Evolutionary conservation across 805 yeast species (phyloP).

Genomic region (Saccharomycopsis microspora): DNA sequence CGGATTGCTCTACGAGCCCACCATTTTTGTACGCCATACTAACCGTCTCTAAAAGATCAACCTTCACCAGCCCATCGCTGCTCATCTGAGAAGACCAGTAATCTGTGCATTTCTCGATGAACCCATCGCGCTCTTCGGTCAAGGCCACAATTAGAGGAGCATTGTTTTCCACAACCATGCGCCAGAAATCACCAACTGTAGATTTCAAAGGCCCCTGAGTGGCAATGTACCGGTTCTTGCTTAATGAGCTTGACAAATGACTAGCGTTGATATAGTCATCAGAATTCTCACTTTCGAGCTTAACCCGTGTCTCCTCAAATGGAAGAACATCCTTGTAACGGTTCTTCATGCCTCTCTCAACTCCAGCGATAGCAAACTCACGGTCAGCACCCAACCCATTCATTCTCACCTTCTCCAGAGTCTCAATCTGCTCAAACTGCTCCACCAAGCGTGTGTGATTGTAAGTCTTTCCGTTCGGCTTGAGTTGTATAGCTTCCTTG

Average conservation of each 20-base stretch:
- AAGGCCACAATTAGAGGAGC: constrained; percentile 63
- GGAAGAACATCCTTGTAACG: constrained; percentile 85
- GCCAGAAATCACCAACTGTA: constrained; percentile 81
- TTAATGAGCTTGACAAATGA: constrained; percentile 31
- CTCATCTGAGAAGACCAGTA: constrained; percentile 59
- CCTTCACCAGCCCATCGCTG: constrained; percentile 19
- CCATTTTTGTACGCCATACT: constrained; percentile 2
- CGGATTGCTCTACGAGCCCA: background rate
- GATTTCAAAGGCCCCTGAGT: constrained; percentile 77
- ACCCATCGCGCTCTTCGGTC: constrained; percentile 66
- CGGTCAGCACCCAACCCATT: constrained; percentile 23
- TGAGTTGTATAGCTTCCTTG: background rate
- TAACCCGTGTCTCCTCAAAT: constrained; percentile 76
- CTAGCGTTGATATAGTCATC: constrained; percentile 78
- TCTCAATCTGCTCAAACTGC: constrained; percentile 56
- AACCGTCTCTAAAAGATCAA: constrained; percentile 13
- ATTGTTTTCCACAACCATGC: constrained; percentile 52
- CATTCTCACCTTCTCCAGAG: constrained; percentile 57
- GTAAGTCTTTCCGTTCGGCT: background rate
- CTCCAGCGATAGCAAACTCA: constrained; percentile 43
- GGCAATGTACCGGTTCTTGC: constrained; percentile 45
- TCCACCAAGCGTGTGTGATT: constrained; percentile 23
- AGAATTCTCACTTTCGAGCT: constrained; percentile 26
- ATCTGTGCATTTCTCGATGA: constrained; percentile 69
- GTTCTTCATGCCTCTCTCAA: constrained; percentile 72